phyloP scores from a whole-genome alignment of 2,329 filamentous ascomycete genomes.

The Polytolypa hystricis region DNA sequence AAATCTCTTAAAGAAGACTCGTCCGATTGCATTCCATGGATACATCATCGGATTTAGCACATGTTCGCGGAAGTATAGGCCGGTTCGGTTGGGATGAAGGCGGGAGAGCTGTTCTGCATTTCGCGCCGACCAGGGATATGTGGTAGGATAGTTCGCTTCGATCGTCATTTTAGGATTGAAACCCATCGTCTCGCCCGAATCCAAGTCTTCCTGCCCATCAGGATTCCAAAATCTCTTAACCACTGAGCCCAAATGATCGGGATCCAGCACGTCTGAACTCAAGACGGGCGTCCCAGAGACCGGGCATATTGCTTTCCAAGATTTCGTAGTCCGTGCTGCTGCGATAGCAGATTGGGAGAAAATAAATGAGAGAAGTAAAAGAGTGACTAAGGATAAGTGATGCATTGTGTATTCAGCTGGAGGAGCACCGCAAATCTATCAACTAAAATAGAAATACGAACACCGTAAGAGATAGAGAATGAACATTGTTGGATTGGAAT shows the following conservation, averaged over 20 bases:
- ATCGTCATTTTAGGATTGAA: constrained; percentile 5
- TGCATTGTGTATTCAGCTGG: constrained; percentile 8
- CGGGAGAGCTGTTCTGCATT: constrained; percentile 4
- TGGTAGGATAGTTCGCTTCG: not conserved
- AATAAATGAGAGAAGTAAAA: constrained; percentile 7
- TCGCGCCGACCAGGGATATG: constrained; percentile 4
- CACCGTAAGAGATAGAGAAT: too few relatives aligned
- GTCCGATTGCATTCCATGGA: constrained; percentile 16
- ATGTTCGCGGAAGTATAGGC: constrained; percentile 9
- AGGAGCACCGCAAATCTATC: too few relatives aligned
- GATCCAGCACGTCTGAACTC: constrained; percentile 7
- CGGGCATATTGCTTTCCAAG: constrained; percentile 4
- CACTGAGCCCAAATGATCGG: constrained; percentile 7
- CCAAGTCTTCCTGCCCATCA: constrained; percentile 1
- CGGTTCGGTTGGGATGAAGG: constrained; percentile 6
- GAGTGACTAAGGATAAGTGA: constrained; percentile 8
- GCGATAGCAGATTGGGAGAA: constrained; percentile 2
- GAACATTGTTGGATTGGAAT: too few relatives aligned
- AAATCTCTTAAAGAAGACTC: constrained; percentile 13
- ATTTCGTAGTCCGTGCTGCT: constrained; percentile 1
- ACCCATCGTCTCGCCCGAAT: constrained; percentile 11
- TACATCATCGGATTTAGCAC: constrained; percentile 11
- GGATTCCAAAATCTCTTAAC: constrained; percentile 8
- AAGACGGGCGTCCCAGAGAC: constrained; percentile 4
- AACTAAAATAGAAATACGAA: too few relatives aligned